Base-by-base conservation (phyloP, 73 alveolate species). In the Blepharisma stoltei region DNA sequence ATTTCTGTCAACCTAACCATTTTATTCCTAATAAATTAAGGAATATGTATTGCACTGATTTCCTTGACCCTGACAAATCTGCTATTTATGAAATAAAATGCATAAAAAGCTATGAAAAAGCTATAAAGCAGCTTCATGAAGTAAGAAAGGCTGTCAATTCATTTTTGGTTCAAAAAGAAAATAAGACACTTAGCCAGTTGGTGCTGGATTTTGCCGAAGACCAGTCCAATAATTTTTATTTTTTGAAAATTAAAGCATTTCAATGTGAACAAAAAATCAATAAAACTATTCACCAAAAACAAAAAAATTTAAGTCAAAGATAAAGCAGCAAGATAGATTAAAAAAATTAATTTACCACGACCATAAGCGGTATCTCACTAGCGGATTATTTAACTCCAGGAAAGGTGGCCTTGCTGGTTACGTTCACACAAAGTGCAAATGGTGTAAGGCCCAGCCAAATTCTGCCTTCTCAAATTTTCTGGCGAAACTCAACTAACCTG, bases 141-240 rank as follows among this genome's bases (percentile, higher is more conserved):
- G 3, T 60, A 8, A 25, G 23, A 60, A 60, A 25, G 23, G 23
- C 23, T 38, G 5, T 60, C 2, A 60, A 60, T 60, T n/a, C 49
- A 60, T 14, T 60, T 60, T 14, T n/a, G 2, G 5, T 60, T 14
- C 14, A 60, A 5, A 11, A 11, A 14, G 49, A 25, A 60, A 60
- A 60, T 20, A 8, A 2, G 5, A 18, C n/a, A 50, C n/a, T 50
- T 18, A 18, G 48, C 18, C 14, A 60, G 23, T 18, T 60, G 11
- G 46, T 60, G 11, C 23, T n/a, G 14, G 73, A 60, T 25, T 60
- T 60, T 60, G 23, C 14, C 4, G 73, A 60, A 60, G 73, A 60
- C 23, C 46, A 25, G 11, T 60, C 14, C 0, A n/a, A 60, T n/a
- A 60, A 60, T 25, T 8, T 60, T 60, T 60, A 60, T 25, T 60